phyloP scores from a whole-genome alignment of 306 rosid genomes.

The Rosa persica region DNA sequence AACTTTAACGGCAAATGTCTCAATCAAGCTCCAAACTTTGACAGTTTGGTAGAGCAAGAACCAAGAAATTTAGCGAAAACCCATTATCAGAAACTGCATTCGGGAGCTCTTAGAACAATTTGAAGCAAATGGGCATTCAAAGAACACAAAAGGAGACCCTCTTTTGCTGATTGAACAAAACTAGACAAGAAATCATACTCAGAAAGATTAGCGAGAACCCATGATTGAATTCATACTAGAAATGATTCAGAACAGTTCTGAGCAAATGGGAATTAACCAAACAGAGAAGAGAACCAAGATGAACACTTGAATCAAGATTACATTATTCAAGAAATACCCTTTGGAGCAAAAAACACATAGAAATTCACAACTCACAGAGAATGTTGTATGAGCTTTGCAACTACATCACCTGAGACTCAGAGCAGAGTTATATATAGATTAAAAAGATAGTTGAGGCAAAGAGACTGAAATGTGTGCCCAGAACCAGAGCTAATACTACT shows the following conservation, averaged over 20 bases:
- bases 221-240: constrained; percentile 37
- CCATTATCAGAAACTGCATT: constrained; percentile 56
- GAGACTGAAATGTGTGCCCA: constrained; percentile 29
- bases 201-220: constrained; percentile 69
- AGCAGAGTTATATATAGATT: background rate
- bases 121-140: constrained; percentile 42
- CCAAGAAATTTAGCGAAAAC: constrained; percentile 51
- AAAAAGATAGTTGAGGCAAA: constrained; percentile 8
- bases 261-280: constrained; percentile 44
- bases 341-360: constrained; percentile 10
- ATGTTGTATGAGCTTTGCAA: constrained; percentile 33
- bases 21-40: constrained; percentile 27
- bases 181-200: constrained; percentile 10
- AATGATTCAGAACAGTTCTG: constrained; percentile 43
- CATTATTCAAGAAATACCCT: constrained; percentile 47
- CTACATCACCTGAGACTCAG: constrained; percentile 51
- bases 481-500: constrained; percentile 14
- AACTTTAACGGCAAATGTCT: constrained; percentile 32
- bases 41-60: constrained; percentile 31
- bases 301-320: constrained; percentile 42
- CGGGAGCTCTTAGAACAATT: constrained; percentile 29
- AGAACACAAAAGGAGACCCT: constrained; percentile 23
- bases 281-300: constrained; percentile 25
- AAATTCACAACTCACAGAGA: constrained; percentile 25
- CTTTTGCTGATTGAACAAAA: constrained; percentile 25